Conservation (phyloP, 768 basidiomycete species). For the Dentipellis sp. region DNA sequence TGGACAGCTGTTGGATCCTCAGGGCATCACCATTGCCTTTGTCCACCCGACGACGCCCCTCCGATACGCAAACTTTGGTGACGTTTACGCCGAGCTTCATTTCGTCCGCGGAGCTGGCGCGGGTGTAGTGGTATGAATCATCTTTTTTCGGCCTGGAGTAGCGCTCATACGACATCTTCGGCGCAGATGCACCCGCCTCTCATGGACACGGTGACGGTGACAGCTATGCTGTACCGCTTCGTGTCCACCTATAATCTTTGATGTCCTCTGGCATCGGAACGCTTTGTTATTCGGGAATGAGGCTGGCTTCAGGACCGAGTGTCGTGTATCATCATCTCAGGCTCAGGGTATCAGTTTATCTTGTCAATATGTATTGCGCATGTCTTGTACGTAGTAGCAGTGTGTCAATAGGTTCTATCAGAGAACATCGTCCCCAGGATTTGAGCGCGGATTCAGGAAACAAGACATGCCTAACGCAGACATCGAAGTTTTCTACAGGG, state of each 20-base stretch:
- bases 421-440: not conserved
- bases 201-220: slow-evolving; percentile 83
- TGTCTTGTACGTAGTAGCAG: slow-evolving; percentile 12
- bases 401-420: slow-evolving; percentile 11
- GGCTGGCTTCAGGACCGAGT: slow-evolving; percentile 8
- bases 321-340: slow-evolving; percentile 5
- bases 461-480: slow-evolving; percentile 6
- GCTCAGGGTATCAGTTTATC: slow-evolving; percentile 14
- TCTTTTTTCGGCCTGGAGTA: slow-evolving; percentile 6
- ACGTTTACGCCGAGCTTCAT: slow-evolving; percentile 80
- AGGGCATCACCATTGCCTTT: slow-evolving; percentile 64
- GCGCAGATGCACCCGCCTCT: slow-evolving; percentile 76
- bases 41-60: slow-evolving; percentile 71
- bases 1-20: slow-evolving; percentile 60
- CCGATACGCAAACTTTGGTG: slow-evolving; percentile 72
- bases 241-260: slow-evolving; percentile 41
- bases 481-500: slow-evolving; percentile 1
- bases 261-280: slow-evolving; percentile 4
- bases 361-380: slow-evolving; percentile 11
- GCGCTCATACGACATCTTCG: slow-evolving; percentile 5
- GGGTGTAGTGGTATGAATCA: slow-evolving; percentile 61
- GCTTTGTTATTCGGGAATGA: slow-evolving; percentile 9
- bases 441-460: slow-evolving; percentile 5
- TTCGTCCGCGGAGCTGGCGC: slow-evolving; percentile 72
- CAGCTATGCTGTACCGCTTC: slow-evolving; percentile 80